Evolutionary conservation across 2,329 filamentous ascomycete genomes (phyloP).

Genomic region (Ustulina deusta): DNA sequence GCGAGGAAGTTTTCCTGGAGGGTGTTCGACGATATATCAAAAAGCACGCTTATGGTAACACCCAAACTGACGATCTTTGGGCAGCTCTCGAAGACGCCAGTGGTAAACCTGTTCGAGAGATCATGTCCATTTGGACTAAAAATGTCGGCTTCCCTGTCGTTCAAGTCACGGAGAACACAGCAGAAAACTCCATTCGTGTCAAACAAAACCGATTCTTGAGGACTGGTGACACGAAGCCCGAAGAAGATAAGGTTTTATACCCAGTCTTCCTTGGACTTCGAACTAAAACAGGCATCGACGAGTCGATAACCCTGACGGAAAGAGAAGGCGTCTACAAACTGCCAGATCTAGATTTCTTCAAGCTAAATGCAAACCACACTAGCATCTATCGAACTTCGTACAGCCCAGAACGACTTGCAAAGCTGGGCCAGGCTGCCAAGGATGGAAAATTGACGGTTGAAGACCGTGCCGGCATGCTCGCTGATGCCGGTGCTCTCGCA

Average conservation of each 20-base stretch:
- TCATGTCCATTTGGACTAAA: conserved; percentile 98
- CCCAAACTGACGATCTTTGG: conserved; percentile 91
- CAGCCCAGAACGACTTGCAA: conserved; percentile 82
- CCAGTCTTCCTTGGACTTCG: conserved; percentile 90
- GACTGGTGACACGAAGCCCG: conserved; percentile 91
- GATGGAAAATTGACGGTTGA: conserved; percentile 84
- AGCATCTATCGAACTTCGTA: conserved; percentile 94
- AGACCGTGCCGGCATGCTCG: conserved; percentile 94
- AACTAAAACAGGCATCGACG: conserved; percentile 84
- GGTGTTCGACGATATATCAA: conserved; percentile 91
- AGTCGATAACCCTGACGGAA: conserved; percentile 75
- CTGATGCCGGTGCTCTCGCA: conserved; percentile 89
- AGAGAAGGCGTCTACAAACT: conserved; percentile 84
- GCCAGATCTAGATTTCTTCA: conserved; percentile 88
- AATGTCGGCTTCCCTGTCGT: conserved; percentile 94
- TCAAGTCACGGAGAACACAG: conserved; percentile 81
- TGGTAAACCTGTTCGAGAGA: conserved; percentile 87
- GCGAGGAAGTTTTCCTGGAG: conserved; percentile 92
- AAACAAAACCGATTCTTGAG: conserved; percentile 96
- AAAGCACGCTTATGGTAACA: conserved; percentile 97
- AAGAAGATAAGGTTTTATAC: conserved; percentile 89
- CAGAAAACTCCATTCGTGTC: conserved; percentile 79
- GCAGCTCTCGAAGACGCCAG: conserved; percentile 86
- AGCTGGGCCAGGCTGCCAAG: conserved; percentile 89
- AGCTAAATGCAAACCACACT: conserved; percentile 94